Evolutionary conservation across 1,139 yeast species (phyloP).

Genomic region (Debaryomyces nepalensis): DNA sequence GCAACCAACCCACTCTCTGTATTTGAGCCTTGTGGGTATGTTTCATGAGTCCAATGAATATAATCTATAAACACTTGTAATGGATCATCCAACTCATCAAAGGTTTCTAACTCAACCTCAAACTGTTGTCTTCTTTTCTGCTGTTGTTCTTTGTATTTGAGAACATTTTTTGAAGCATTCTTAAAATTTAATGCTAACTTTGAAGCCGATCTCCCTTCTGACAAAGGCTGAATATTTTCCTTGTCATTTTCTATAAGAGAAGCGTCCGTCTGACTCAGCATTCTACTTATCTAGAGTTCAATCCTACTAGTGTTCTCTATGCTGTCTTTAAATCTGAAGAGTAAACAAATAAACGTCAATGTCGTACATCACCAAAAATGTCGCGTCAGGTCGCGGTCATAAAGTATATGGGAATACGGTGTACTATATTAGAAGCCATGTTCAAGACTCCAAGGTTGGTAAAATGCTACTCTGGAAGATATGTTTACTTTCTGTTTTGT

Average conservation of each 20-base stretch:
- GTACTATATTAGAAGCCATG: background rate
- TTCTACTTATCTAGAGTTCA: no score
- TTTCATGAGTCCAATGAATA: slow-evolving; percentile 69
- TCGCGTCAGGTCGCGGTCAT: slow-evolving; percentile 9
- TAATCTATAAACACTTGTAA: slow-evolving; percentile 73
- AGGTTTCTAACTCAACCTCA: slow-evolving; percentile 47
- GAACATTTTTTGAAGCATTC: slow-evolving; percentile 17
- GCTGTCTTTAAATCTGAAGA: slow-evolving; percentile 8
- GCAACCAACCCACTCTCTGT: slow-evolving; percentile 69
- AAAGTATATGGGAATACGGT: background rate
- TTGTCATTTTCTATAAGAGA: slow-evolving; percentile 68
- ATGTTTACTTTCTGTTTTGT: slow-evolving; percentile 5
- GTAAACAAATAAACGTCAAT: slow-evolving; percentile 11
- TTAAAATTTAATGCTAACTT: slow-evolving; percentile 55
- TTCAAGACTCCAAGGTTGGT: background rate
- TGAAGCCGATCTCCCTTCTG: slow-evolving; percentile 71
- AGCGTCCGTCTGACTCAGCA: slow-evolving; percentile 38
- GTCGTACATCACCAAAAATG: slow-evolving; percentile 11
- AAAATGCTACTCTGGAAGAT: slow-evolving; percentile 7
- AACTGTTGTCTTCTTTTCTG: slow-evolving; percentile 43
- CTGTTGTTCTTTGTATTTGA: slow-evolving; percentile 33
- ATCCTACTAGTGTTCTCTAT: no score
- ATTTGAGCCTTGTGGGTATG: slow-evolving; percentile 70
- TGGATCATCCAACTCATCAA: slow-evolving; percentile 80
- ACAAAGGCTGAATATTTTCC: slow-evolving; percentile 76